Conservation (phyloP, 2,329 filamentous ascomycete genomes). For the Talaromyces amestolkiae region DNA sequence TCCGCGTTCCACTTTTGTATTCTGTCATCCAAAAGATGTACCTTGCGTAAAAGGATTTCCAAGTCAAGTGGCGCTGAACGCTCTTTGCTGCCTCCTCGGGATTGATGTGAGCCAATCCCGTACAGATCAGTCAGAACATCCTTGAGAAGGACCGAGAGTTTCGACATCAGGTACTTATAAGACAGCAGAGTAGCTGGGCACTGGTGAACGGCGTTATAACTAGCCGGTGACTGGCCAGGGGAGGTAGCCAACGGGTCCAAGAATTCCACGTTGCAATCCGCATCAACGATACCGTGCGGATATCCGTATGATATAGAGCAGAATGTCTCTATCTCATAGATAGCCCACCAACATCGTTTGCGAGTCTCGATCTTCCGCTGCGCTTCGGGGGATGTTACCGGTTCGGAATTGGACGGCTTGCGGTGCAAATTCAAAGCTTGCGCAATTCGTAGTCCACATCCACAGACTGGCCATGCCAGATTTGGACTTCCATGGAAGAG, state of each 20-base stretch:
- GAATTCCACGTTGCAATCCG: slow-evolving; percentile 33
- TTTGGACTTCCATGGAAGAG: slow-evolving; percentile 37
- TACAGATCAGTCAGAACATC: neutral
- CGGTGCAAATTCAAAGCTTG: slow-evolving; percentile 38
- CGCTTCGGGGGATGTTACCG: neutral
- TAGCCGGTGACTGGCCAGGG: neutral
- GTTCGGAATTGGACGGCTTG: neutral
- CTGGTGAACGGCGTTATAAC: neutral
- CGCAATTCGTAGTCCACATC: slow-evolving; percentile 36
- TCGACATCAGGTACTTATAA: neutral
- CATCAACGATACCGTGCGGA: slow-evolving; percentile 33
- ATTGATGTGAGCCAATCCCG: neutral
- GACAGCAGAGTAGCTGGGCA: neutral
- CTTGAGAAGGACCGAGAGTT: neutral
- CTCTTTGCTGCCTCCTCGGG: neutral
- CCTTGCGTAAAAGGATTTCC: neutral
- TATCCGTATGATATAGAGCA: slow-evolving; percentile 44
- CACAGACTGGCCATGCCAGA: slow-evolving; percentile 41
- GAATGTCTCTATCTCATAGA: slow-evolving; percentile 43
- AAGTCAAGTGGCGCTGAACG: neutral
- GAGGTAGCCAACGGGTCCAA: slow-evolving; percentile 27
- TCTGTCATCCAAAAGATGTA: neutral
- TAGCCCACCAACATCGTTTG: slow-evolving; percentile 44
- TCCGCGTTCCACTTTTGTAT: neutral
- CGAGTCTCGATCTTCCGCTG: slow-evolving; percentile 24